Base-by-base conservation (phyloP, 768 basidiomycete species). In the Ramaria rubella region DNA sequence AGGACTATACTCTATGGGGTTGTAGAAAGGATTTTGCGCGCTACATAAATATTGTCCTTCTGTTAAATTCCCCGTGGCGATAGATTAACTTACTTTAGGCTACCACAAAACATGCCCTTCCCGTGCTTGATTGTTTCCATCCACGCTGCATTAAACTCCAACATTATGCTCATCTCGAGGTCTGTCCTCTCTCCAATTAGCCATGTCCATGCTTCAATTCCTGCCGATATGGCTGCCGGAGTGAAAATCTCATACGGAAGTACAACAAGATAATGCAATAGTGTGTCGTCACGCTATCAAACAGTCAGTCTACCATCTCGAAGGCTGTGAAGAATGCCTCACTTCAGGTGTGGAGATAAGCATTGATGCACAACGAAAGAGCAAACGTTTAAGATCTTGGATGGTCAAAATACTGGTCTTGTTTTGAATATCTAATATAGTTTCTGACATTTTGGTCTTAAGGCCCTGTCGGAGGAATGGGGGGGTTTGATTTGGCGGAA, bases 171-270 rank as follows among this genome's bases (percentile, higher is more conserved):
- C 48, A 94, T 81, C 69, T 97, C 94, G 11, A 87, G 75, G 46
- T 80, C 79, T 0, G 90, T 85, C 58, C 90, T 82, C 67, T 95
- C 89, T 14, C 89, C 83, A 52, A 96, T 87, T 0, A 96, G 79
- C 94, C 94, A 97, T 3, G 88, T 92, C 96, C 96, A 98, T 9
- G 87, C 86, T 65, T 98, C 94, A 42, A 94, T 85, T 0, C 91
- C 94, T 1, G 90, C 82, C 15, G 90, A 80, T 56, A 97, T 82
- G 1, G 93, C 83, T 4, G 89, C 75, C 1, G 94, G 91, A 1
- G 89, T 94, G 60, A 91, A 91, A 2, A 90, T 85, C 55, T 89
- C 86, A 63, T 98, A 90, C 0, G 96, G 96, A 17, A 98, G 69
- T 31, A 79, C 76, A 7, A 98, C 94, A 24, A 98, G 74, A 67